Evolutionary conservation across 129 eudicot genomes (phyloP), one percentile per base, ranked within the genome.

Genomic region (Lactuca saligna): DNA sequence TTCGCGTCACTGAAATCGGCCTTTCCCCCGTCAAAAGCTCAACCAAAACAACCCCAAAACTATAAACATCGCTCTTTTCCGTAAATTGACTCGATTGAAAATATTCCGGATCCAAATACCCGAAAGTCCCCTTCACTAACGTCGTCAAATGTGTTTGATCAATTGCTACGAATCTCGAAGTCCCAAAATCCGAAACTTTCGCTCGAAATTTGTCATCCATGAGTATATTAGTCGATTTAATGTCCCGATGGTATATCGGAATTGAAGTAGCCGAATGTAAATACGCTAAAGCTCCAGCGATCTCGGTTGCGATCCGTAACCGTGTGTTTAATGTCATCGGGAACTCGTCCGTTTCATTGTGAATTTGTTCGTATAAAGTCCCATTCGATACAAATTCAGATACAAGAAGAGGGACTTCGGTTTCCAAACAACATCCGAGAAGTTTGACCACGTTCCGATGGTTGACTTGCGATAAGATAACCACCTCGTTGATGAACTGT

Each of bases 141-240:
- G 75, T 70, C 48, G 69, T 61, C 61, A 72, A 49, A 62, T 72
- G 69, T 9, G 77, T 72, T 72, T 61, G 20, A 34, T 72, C 77
- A 49, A 72, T 62, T 1, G 77, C 49, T 38, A 72, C 69, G 0
- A 72, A 62, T 50, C 69, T 72, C 3, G 77, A 72, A 61, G 77
- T 72, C 9, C 77, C 77, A 14, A 72, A 61, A 46, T 70, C 75
- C 2, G 75, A 31, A 57, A 70, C 75, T 15, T 70, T 70, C 2
- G 66, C 75, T 44, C 69, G 15, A 49, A 48, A 50, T 49, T 61
- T 72, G 41, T 72, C 77, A 3, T 72, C 77, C 41, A 72, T 13
- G 8, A 72, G 77, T 25, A 72, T 61, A 29, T 72, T 72, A 7
- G 69, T 60, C 8, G 77, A 72, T 54, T 72, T 72, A 11, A 72